Evolutionary conservation across 306 rosid genomes (phyloP).

Genomic region (Echinosophora koreensis): DNA sequence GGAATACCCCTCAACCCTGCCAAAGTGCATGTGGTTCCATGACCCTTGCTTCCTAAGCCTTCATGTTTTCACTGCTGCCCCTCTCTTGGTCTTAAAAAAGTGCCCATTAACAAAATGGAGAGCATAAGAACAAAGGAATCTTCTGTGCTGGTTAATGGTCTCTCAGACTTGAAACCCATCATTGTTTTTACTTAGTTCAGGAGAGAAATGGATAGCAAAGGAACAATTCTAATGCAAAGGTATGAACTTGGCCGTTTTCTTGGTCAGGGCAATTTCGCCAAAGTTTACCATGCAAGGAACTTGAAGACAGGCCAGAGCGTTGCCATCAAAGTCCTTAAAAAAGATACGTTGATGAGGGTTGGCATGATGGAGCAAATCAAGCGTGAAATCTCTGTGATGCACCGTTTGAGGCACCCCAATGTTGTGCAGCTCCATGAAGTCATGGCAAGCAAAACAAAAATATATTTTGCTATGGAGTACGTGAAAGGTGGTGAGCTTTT

Average conservation of each 20-base stretch:
- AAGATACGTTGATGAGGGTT: conserved; percentile 53
- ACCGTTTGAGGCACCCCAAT: conserved; percentile 62
- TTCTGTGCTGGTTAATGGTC: background rate
- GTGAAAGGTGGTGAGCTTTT: conserved; percentile 78
- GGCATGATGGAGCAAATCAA: conserved; percentile 72
- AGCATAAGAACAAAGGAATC: background rate
- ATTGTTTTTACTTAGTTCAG: background rate
- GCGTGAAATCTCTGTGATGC: conserved; percentile 68
- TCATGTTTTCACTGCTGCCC: conserved; percentile 1
- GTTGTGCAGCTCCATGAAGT: conserved; percentile 71
- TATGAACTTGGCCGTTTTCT: conserved; percentile 66
- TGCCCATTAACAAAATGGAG: conserved; percentile 6
- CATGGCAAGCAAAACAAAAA: conserved; percentile 76
- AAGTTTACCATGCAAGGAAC: conserved; percentile 64
- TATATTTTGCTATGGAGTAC: conserved; percentile 68
- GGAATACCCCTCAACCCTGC: conserved; percentile 36
- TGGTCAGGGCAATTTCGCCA: conserved; percentile 71
- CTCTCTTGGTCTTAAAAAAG: background rate
- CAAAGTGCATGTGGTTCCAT: conserved; percentile 36
- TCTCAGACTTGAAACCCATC: background rate
- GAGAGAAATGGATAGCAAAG: conserved; percentile 43
- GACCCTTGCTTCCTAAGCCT: conserved; percentile 25
- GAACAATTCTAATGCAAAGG: conserved; percentile 54
- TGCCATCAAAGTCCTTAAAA: conserved; percentile 66
- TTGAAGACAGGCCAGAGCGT: conserved; percentile 53